phyloP scores from a whole-genome alignment of 2,329 filamentous ascomycete genomes.

The Trichoderma sp. region DNA sequence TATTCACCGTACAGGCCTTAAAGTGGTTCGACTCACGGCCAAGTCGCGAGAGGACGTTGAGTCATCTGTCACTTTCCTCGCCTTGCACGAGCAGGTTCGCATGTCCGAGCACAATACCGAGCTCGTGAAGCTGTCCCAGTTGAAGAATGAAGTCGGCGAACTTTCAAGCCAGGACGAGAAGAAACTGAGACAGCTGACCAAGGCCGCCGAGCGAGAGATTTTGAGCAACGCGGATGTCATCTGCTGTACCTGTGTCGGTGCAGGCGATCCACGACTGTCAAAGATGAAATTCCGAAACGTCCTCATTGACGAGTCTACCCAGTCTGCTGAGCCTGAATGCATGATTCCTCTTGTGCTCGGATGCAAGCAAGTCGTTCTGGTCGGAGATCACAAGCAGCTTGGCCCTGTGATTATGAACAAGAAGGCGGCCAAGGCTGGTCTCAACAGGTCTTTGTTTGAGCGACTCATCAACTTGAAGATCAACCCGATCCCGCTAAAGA shows the following conservation, averaged over 20 bases:
- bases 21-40: conserved; percentile 96
- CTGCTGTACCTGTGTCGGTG: conserved; percentile 97
- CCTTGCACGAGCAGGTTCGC: conserved; percentile 93
- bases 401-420: conserved; percentile 99
- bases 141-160: conserved; percentile 90
- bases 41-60: conserved; percentile 99
- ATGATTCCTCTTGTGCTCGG: conserved; percentile 97
- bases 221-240: conserved; percentile 95
- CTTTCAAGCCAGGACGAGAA: conserved; percentile 96
- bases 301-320: conserved; percentile 95
- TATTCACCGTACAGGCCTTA: conserved; percentile 90
- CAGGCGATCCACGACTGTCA: conserved; percentile 88
- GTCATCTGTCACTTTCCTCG: conserved; percentile 94
- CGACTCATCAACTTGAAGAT: conserved; percentile 90
- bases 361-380: conserved; percentile 98
- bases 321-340: conserved; percentile 96
- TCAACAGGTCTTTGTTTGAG: conserved; percentile 98
- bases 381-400: conserved; percentile 96
- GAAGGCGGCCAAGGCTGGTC: conserved; percentile 94
- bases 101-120: conserved; percentile 97
- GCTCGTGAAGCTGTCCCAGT: conserved; percentile 84
- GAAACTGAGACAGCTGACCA: conserved; percentile 94
- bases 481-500: conserved; percentile 88
- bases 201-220: conserved; percentile 92
- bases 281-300: conserved; percentile 99